Conservation (phyloP, 495 filamentous ascomycete species). For the Neurospora sp. region DNA sequence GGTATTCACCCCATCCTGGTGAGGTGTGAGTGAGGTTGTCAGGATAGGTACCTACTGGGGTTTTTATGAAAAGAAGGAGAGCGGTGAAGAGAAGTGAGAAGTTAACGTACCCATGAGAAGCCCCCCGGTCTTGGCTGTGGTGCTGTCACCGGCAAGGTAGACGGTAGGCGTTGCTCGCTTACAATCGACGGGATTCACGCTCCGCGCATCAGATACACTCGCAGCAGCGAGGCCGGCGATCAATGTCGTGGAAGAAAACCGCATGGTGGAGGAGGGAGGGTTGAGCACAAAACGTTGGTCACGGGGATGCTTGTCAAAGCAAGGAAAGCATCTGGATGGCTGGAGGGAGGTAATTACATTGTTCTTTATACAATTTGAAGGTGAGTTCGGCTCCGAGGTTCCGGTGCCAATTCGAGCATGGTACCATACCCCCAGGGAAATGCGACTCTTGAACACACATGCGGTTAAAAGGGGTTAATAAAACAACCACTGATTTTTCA, state of each 20-base stretch:
- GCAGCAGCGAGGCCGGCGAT: neutral
- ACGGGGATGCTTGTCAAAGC: neutral
- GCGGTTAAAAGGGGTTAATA: neutral
- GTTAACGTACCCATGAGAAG: conserved; percentile 5
- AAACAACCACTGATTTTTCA: neutral
- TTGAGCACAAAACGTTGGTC: neutral
- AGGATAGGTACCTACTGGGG: neutral
- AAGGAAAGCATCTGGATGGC: neutral
- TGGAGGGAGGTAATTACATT: neutral
- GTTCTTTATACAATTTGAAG: neutral
- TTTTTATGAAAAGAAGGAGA: too few species aligned
- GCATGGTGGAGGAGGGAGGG: neutral
- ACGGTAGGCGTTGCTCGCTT: conserved; percentile 23
- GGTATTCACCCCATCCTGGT: conserved; percentile 47
- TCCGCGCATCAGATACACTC: neutral
- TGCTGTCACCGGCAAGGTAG: conserved; percentile 49
- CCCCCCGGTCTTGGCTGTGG: conserved; percentile 36
- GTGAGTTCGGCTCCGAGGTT: neutral
- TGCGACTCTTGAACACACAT: neutral
- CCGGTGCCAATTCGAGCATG: neutral
- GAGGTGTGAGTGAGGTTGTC: neutral
- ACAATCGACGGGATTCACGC: neutral
- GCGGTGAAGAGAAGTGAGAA: too few species aligned
- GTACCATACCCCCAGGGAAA: neutral
- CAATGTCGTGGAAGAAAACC: neutral